Conservation (phyloP, 495 filamentous ascomycete species). For the Lasiosphaeris hirsuta region DNA sequence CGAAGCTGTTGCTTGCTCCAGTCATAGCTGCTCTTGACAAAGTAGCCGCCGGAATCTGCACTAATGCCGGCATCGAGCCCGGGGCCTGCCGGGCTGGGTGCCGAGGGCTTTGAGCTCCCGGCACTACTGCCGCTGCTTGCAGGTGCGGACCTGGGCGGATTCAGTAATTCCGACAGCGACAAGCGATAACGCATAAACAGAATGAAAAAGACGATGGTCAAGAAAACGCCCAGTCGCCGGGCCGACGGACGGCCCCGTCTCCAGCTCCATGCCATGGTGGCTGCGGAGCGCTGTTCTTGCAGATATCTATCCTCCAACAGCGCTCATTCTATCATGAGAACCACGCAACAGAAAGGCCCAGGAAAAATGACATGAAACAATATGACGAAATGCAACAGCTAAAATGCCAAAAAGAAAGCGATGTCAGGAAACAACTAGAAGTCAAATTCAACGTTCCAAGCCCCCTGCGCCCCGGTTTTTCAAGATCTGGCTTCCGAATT, state of each 20-base stretch:
- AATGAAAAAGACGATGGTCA: not conserved
- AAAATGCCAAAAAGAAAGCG: no score
- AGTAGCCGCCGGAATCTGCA: not conserved
- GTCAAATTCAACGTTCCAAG: no score
- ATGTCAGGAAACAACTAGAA: no score
- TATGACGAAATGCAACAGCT: no score
- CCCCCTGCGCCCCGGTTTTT: no score
- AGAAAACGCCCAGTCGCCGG: not conserved
- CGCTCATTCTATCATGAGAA: no score
- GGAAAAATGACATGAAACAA: no score
- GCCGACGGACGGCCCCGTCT: constrained; percentile 4
- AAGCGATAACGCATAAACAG: constrained; percentile 1
- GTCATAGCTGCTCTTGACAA: constrained; percentile 12
- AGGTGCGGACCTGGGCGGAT: not conserved
- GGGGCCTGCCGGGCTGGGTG: no score
- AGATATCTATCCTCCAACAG: no score
- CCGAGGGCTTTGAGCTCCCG: not conserved
- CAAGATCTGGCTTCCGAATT: no score
- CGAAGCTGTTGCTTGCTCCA: constrained; percentile 5
- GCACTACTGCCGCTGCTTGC: not conserved
- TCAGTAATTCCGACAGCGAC: not conserved
- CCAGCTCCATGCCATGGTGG: constrained; percentile 5
- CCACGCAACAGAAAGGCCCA: no score
- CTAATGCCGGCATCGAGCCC: no score
- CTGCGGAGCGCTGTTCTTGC: not conserved